A percentile compares a stretch with the other conserved stretches of the same genome.
Evolutionary conservation across 768 basidiomycete species (phyloP).

Genomic region (Hypholoma sublateritium): DNA sequence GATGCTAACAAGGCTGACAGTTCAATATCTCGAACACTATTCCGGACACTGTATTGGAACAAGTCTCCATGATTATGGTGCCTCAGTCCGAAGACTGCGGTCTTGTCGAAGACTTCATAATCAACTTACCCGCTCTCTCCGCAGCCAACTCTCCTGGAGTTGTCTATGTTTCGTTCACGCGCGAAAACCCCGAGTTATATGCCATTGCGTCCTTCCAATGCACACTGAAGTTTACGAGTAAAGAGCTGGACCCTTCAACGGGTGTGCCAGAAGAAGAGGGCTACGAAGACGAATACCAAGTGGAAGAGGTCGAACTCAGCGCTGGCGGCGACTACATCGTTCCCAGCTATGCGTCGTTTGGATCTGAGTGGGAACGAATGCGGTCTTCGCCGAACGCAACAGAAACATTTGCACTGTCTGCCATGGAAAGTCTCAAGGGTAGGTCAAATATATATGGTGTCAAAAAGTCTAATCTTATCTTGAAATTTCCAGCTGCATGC

Average conservation of each 20-base stretch:
- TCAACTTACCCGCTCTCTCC: conserved; percentile 73
- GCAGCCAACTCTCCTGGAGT: conserved; percentile 75
- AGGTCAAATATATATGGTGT: conserved; percentile 14
- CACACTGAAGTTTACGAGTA: conserved; percentile 91
- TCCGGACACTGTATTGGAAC: conserved; percentile 91
- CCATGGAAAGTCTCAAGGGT: conserved; percentile 95
- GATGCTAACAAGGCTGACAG: conserved; percentile 35
- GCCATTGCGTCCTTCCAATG: conserved; percentile 85
- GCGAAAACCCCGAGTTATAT: conserved; percentile 76
- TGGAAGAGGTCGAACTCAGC: conserved; percentile 93
- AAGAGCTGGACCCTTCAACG: conserved; percentile 94
- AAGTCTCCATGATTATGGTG: conserved; percentile 92
- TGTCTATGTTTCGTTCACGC: conserved; percentile 92
- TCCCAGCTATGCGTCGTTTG: conserved; percentile 92
- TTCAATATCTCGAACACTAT: conserved; percentile 98
- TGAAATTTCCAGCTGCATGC: conserved; percentile 72
- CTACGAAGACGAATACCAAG: conserved; percentile 98
- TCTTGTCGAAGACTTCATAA: conserved; percentile 93
- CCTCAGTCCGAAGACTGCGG: conserved; percentile 70
- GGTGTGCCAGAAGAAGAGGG: conserved; percentile 97
- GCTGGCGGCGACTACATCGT: conserved; percentile 94
- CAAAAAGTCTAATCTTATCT: conserved; percentile 11
- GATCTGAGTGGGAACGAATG: conserved; percentile 93
- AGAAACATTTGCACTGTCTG: conserved; percentile 91
- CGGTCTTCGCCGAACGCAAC: conserved; percentile 74